Evolutionary conservation across 139 green algal species (phyloP).

Genomic region (Ettlia oleoabundans): DNA sequence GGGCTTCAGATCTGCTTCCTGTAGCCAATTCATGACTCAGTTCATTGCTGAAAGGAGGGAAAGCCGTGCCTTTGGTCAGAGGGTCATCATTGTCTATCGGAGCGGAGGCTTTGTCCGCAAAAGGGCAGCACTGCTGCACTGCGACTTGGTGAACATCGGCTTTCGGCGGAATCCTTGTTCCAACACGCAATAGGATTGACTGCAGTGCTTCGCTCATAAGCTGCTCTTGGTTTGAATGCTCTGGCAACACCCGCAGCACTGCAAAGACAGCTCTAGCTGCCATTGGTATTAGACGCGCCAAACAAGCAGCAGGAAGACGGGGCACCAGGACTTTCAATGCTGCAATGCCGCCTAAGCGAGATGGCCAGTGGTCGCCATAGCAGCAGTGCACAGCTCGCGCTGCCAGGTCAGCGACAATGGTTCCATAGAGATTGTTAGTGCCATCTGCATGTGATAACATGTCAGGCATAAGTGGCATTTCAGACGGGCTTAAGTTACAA

Average conservation of each 20-base stretch:
- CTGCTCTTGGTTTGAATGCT: conserved; percentile 52
- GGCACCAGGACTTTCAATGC: conserved; percentile 55
- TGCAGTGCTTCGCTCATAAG: neutral
- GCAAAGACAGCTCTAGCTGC: conserved; percentile 71
- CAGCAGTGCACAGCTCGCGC: conserved; percentile 87
- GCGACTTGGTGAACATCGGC: too few relatives aligned
- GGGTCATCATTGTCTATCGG: too few relatives aligned
- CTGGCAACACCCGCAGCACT: conserved; percentile 78
- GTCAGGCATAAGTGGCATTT: too few relatives aligned
- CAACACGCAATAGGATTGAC: neutral
- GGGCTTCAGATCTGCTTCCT: neutral
- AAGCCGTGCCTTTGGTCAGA: too few relatives aligned
- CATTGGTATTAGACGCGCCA: conserved; percentile 49
- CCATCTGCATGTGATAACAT: neutral
- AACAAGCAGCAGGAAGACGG: conserved; percentile 55
- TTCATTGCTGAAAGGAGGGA: too few relatives aligned
- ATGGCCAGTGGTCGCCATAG: conserved; percentile 84
- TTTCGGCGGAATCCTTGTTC: too few relatives aligned
- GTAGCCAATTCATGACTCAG: neutral
- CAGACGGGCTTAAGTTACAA: too few relatives aligned
- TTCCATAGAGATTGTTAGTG: conserved; percentile 7
- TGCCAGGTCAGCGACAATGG: conserved; percentile 82
- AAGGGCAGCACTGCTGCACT: too few relatives aligned
- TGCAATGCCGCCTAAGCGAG: conserved; percentile 78
- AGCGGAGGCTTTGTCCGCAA: too few relatives aligned